Evolutionary conservation across 1,284 basidiomycete genomes (phyloP).

Genomic region (Cryptococcus hybrid): DNA sequence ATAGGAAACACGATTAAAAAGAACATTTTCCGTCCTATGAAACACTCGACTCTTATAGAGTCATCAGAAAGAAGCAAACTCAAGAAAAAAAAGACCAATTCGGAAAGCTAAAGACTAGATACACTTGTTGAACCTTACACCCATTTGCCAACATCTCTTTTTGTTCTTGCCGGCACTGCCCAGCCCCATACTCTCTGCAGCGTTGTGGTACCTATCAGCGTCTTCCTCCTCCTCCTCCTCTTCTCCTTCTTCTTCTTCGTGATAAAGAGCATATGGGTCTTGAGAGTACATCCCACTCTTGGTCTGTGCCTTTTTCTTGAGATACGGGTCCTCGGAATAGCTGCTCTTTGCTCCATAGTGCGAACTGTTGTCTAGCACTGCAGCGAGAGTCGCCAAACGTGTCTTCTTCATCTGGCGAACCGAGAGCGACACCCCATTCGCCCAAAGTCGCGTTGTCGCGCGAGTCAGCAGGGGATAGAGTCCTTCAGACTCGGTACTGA

Average conservation of each 20-base stretch:
- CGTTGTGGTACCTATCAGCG: constrained; percentile 11
- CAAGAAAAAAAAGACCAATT: background rate
- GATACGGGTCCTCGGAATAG: constrained; percentile 24
- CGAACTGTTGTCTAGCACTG: background rate
- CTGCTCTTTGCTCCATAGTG: background rate
- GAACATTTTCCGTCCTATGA: too few relatives aligned
- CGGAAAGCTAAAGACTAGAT: background rate
- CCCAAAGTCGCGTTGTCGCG: constrained; percentile 13
- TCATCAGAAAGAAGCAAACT: background rate
- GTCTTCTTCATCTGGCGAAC: constrained; percentile 22
- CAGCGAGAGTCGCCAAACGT: constrained; percentile 12
- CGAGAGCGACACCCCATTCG: constrained; percentile 41
- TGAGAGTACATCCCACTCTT: constrained; percentile 24
- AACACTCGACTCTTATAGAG: too few relatives aligned
- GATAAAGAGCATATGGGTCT: constrained; percentile 40
- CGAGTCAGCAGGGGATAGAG: constrained; percentile 1
- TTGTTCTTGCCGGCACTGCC: background rate
- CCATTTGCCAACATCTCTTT: background rate
- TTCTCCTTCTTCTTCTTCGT: constrained; percentile 13
- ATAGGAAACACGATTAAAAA: too few relatives aligned
- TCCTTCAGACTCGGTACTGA: background rate
- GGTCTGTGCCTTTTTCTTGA: constrained; percentile 5
- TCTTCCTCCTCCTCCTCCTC: background rate
- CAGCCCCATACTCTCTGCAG: constrained; percentile 9
- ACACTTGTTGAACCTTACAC: background rate